phyloP scores from a whole-genome alignment of 768 basidiomycete genomes.

The Mycena amicta region DNA sequence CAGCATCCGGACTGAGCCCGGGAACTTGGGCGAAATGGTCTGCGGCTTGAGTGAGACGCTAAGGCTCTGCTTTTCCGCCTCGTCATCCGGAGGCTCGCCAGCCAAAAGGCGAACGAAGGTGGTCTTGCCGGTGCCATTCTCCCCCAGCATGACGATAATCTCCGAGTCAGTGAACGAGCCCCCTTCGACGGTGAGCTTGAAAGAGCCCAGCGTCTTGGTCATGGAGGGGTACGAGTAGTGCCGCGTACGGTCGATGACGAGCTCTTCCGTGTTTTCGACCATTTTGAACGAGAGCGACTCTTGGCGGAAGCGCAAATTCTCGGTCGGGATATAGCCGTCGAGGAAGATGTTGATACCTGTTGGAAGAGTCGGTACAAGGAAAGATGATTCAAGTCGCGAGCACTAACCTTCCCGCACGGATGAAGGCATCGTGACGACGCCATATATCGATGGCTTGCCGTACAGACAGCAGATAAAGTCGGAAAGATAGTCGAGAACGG shows the following conservation, averaged over 20 bases:
- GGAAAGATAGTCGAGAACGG: conserved; percentile 96
- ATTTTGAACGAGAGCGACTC: conserved; percentile 97
- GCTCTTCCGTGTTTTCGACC: conserved; percentile 92
- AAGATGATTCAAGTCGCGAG: neutral
- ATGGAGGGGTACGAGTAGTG: conserved; percentile 92
- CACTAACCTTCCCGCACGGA: conserved; percentile 91
- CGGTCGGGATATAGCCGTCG: conserved; percentile 97
- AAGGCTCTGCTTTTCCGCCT: conserved; percentile 79
- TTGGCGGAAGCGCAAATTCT: conserved; percentile 96
- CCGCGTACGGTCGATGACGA: conserved; percentile 82
- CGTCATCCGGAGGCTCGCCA: conserved; percentile 87
- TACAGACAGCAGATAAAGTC: conserved; percentile 98
- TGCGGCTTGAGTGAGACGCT: conserved; percentile 97
- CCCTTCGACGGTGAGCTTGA: conserved; percentile 91
- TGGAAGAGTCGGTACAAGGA: neutral
- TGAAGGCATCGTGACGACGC: conserved; percentile 98
- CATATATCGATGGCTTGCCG: conserved; percentile 96
- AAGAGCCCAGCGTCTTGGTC: conserved; percentile 94
- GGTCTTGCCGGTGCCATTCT: conserved; percentile 99
- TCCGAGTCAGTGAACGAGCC: conserved; percentile 98
- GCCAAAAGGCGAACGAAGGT: conserved; percentile 95
- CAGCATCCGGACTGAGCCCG: conserved; percentile 94
- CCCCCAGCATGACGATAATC: conserved; percentile 98
- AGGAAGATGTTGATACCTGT: conserved; percentile 99
- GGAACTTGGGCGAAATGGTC: conserved; percentile 97